Evolutionary conservation across 345 rosid species (phyloP), one percentile per base, ranked within the genome.

Genomic region (Citrus glauca): DNA sequence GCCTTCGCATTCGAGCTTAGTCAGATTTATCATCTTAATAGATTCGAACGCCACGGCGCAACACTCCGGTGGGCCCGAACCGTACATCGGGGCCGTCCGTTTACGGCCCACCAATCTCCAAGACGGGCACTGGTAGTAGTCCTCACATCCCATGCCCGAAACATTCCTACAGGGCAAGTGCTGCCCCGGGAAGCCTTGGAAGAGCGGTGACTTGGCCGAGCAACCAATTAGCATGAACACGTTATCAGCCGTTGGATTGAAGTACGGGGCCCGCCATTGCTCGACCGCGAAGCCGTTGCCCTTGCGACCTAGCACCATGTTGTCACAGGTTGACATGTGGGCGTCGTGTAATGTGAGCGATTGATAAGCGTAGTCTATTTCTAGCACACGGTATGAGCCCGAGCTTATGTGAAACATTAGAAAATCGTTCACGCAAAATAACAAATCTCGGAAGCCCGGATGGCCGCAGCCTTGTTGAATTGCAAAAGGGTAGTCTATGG

Each of bases 101-200:
- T 84, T 80, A 4, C 79, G 85, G 25, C 94, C 94, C 7, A 87
- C 77, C 56, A 87, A 61, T 27, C 56, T 82, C 99, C 99, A 95
- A 0, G 89, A 93, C 1, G 93, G 94, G 72, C 98, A 96, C 2
- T 79, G 85, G 45, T 87, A 89, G 80, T 94, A 94, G 40, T 92
- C 97, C 81, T 92, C 97, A 22, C 97, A 96, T 25, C 99, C 94
- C 97, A 92, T 94, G 0, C 97, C 97, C 1, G 98, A 93, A 30
- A 96, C 92, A 37, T 96, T 96, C 63, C 89, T 86, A 67, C 97
- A 96, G 0, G 99, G 97, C 62, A 93, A 28, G 76, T 91, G 98
- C 88, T 86, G 87, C 67, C 80, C 91, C 0, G 99, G 97, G 82
- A 95, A 93, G 1, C 98, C 97, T 69, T 90, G 92, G 88, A 94